Base-by-base conservation (phyloP, 2,329 filamentous ascomycete genomes). In the Penicillium sp. region DNA sequence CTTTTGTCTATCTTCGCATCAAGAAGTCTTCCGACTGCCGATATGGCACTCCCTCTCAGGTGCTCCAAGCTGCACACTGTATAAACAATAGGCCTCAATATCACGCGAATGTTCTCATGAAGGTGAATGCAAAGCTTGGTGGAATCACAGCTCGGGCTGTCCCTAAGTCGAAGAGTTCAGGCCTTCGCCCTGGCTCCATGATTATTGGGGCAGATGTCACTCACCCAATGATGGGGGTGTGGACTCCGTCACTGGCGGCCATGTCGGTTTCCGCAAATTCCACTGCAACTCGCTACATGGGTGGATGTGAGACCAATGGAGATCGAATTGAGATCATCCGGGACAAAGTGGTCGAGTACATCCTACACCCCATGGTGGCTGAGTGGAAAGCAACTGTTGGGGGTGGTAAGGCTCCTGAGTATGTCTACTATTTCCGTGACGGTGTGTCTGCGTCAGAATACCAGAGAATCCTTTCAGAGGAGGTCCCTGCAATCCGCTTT, bases 41-140 rank as follows among this genome's bases (percentile, higher is more conserved):
- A 31, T 90, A 82, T 56, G 89, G 85, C n/a, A 78, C 90, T 13
- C 76, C 88, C 0, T 88, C 88, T 0, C 93, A 97, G 65, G 85
- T 90, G 54, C 64, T 97, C n/a, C 83, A 89, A 57, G 73, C 76
- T 2, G 71, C 72, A 0, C 85, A 94, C 52, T 86, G 91, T 1
- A 61, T 72, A 33, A 85, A 84, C 64, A 80, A 79, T 15, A 81
- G 85, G 21, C 77, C 78, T 0, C 93, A 98, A 61, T 97, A 97
- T 69, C 85, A 87, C 61, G 93, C 87, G 1, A 98, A 98, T 54
- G 88, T 98, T 0, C 80, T 83, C 56, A 93, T 98, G 88, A 98
- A 98, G 73, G 82, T 98, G 57, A 97, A 98, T 61, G 86, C 88
- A 3, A 98, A 98, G 73, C 78, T 98, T 2, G 93, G 93, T 13